Base-by-base conservation (phyloP, 305 asterid species). In the Solanum hybrid region DNA sequence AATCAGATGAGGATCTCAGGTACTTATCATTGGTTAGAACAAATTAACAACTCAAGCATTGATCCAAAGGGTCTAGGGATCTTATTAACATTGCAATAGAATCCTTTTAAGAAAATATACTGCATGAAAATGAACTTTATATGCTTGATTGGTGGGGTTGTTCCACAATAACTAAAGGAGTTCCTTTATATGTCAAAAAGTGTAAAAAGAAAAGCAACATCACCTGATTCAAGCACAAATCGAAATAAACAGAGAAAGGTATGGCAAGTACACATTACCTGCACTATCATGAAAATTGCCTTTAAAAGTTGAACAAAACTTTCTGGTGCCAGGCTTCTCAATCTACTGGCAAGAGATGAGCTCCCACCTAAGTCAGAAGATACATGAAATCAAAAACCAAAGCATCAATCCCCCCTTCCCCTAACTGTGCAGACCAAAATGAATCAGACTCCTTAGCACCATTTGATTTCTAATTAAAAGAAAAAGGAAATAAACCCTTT, bases 291-390 rank as follows among this genome's bases (percentile, higher is more conserved):
- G 93, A 98, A 98, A 91, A 98, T 94, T 90, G 94, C 98, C 92
- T 94, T 95, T 93, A 98, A 89, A 91, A 98, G 99, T 91, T 94
- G 97, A 92, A 97, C 94, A 93, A 98, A 98, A 92, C 97, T 91
- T 90, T 97, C 98, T 67, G 99, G 95, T 90, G 98, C 93, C 89
- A 98, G 93, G 91, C 95, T 97, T 93, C 96, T 95, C 94, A 97
- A 93, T 94, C 94, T 97, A 93, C 97, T 95, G 90, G 98, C 98
- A 87, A 97, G 97, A 29, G 98, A 96, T 78, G 98, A 96, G 91
- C 98, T 95, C 90, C 96, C 97, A 91, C 99, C 98, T 97, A 94
- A 73, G 88, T 90, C 94, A 92, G 87, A 69, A 94, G 34, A 36
- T 76, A 42, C n/a, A 90, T 57, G 33, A 89, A 88, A 91, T 89